These are phyloP conservation scores for Grosmannia serpens DNA, from an alignment of 2,329 filamentous ascomycete species.

Conservation along the genomic window DNA sequence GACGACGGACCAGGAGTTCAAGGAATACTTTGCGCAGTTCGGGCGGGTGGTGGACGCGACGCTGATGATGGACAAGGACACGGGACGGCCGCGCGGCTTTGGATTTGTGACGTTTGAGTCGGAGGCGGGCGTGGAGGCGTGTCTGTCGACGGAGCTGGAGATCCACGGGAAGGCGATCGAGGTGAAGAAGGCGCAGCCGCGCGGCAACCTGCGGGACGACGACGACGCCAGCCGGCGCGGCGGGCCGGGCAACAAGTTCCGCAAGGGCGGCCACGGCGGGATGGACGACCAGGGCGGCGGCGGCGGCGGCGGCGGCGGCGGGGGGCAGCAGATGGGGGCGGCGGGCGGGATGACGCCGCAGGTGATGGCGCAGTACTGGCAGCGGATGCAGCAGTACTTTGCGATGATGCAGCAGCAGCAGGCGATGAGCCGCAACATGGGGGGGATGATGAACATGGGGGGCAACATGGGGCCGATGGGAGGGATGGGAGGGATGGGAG, in stretches of 20 bases:
- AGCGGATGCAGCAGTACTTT: constrained; percentile 97
- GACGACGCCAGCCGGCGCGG: constrained; percentile 57
- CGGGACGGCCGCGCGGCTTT: constrained; percentile 88
- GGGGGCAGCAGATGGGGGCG: constrained; percentile 25
- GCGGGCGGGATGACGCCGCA: constrained; percentile 74
- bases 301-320: constrained; percentile 11
- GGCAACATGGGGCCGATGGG: constrained; percentile 3
- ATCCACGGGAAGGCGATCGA: constrained; percentile 96
- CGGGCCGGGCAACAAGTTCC: constrained; percentile 37
- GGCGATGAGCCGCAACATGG: constrained; percentile 66
- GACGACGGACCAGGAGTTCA: constrained; percentile 90
- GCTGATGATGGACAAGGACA: constrained; percentile 99
- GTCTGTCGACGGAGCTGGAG: constrained; percentile 71
- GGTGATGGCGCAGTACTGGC: constrained; percentile 97
- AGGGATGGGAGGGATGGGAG: constrained; percentile 41
- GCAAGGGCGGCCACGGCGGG: constrained; percentile 35
- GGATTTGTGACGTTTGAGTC: constrained; percentile 98
- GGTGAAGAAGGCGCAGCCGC: constrained; percentile 93
- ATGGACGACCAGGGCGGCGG: constrained; percentile 23
- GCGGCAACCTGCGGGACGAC: constrained; percentile 87
- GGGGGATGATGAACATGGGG: constrained; percentile 42
- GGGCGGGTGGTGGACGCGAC: constrained; percentile 94
- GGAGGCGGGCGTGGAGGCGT: constrained; percentile 87
- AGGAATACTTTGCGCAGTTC: constrained; percentile 93
- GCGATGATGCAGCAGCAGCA: constrained; percentile 90